These are phyloP conservation scores for Falciphora oryzae DNA, from an alignment of 2,329 filamentous ascomycete genomes.

Conservation along the genomic window DNA sequence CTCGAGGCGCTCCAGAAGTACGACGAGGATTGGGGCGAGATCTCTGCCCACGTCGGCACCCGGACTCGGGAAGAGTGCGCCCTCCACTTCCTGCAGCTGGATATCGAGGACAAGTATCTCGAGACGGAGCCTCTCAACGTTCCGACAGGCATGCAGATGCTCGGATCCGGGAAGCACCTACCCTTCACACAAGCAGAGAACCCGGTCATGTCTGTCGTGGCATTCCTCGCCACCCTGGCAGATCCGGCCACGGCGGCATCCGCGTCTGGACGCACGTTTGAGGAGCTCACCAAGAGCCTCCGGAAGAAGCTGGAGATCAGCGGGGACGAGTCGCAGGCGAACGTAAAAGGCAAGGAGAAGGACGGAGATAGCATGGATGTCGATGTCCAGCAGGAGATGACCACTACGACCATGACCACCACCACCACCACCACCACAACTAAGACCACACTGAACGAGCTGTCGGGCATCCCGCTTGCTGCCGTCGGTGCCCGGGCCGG, in stretches of 20 bases:
- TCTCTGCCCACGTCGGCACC: constrained; percentile 86
- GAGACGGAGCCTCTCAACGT: constrained; percentile 64
- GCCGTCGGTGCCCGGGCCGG: constrained; percentile 80
- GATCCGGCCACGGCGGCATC: constrained; percentile 87
- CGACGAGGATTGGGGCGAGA: constrained; percentile 92
- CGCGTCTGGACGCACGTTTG: constrained; percentile 80
- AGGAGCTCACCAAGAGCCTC: constrained; percentile 76
- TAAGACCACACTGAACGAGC: constrained; percentile 38
- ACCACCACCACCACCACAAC: constrained; percentile 45
- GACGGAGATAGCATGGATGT: constrained; percentile 58
- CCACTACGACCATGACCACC: constrained; percentile 38
- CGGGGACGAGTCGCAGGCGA: constrained; percentile 25
- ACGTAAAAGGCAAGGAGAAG: constrained; percentile 55
- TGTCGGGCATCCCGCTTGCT: constrained; percentile 77
- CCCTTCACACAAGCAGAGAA: constrained; percentile 93
- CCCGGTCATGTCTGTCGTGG: constrained; percentile 92
- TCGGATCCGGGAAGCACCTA: constrained; percentile 71
- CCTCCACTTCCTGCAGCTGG: constrained; percentile 89
- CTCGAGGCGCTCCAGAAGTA: constrained; percentile 89
- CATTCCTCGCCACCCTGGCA: constrained; percentile 85
- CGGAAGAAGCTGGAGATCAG: constrained; percentile 67
- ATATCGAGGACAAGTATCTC: constrained; percentile 96
- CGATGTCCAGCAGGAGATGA: constrained; percentile 40
- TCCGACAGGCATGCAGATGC: constrained; percentile 55
- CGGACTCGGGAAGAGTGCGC: constrained; percentile 94